phyloP scores from a whole-genome alignment of 176 grass and related monocot species.

The Pontederia paniculata region DNA sequence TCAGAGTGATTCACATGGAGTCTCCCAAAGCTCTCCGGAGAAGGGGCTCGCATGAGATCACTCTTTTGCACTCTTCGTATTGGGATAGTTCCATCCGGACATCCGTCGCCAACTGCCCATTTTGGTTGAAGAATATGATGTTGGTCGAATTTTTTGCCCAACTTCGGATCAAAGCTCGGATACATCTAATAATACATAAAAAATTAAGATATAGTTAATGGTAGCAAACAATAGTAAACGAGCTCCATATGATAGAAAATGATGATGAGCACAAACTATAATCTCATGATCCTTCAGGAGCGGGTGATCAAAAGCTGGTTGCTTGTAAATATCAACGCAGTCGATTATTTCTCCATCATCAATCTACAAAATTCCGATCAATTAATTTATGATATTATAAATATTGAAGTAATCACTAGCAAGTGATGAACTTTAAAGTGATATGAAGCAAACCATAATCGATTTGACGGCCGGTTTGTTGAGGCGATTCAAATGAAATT shows the following conservation, averaged over 20 bases:
- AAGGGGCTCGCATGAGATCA: neutral
- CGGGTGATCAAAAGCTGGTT: neutral
- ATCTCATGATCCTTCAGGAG: neutral
- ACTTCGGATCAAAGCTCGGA: neutral
- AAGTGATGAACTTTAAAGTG: too few species aligned
- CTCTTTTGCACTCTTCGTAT: neutral
- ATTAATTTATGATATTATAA: too few species aligned
- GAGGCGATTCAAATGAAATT: too few species aligned
- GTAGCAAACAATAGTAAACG: too few species aligned
- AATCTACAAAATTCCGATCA: neutral
- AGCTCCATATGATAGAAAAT: too few species aligned
- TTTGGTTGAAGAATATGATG: neutral
- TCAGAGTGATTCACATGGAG: neutral
- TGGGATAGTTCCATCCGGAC: neutral
- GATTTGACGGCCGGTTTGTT: too few species aligned
- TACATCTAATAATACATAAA: neutral
- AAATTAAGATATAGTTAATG: too few species aligned
- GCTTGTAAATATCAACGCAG: conserved; percentile 6
- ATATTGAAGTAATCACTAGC: too few species aligned
- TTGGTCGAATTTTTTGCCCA: neutral
- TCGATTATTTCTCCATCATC: neutral
- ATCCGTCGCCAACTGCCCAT: neutral
- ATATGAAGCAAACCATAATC: too few species aligned
- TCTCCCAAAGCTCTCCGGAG: neutral
- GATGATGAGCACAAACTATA: neutral